Conservation (phyloP, 1,139 yeast genomes). For the Pichia sorboxylosa region DNA sequence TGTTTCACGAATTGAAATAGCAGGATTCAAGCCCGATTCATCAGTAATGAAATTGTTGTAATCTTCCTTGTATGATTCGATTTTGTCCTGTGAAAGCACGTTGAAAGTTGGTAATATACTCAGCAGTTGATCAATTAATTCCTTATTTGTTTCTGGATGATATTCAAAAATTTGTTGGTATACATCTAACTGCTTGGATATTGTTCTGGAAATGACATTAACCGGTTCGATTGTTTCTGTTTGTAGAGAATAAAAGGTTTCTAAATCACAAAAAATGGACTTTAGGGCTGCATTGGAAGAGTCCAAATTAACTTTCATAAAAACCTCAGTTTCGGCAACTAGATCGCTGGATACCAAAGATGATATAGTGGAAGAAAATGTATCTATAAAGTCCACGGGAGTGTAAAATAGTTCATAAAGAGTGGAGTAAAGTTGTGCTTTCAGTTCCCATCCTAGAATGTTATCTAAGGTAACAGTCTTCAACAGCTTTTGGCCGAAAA, state of each 20-base stretch:
- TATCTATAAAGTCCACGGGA: slow-evolving; percentile 13
- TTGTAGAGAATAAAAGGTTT: slow-evolving; percentile 13
- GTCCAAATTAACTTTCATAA: slow-evolving; percentile 8
- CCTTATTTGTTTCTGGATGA: slow-evolving; percentile 3
- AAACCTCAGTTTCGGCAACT: slow-evolving; percentile 9
- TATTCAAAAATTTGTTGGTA: slow-evolving; percentile 17
- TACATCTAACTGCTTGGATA: slow-evolving; percentile 14
- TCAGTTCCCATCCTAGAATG: slow-evolving; percentile 14
- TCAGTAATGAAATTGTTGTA: slow-evolving; percentile 60
- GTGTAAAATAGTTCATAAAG: slow-evolving; percentile 14
- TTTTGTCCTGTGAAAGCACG: slow-evolving; percentile 17
- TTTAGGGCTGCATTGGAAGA: neutral
- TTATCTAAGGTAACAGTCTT: slow-evolving; percentile 4
- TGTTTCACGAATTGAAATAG: slow-evolving; percentile 40
- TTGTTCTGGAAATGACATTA: slow-evolving; percentile 12
- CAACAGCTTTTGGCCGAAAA: slow-evolving; percentile 1
- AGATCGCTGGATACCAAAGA: slow-evolving; percentile 14
- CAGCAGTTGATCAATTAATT: slow-evolving; percentile 18
- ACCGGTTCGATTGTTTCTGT: slow-evolving; percentile 18
- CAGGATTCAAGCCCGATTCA: slow-evolving; percentile 52
- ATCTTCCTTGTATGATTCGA: slow-evolving; percentile 36
- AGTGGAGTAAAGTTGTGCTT: slow-evolving; percentile 17
- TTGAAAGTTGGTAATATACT: slow-evolving; percentile 13
- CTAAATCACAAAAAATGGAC: slow-evolving; percentile 15
- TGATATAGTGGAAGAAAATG: slow-evolving; percentile 7